Base-by-base conservation (phyloP, 2,329 filamentous ascomycete genomes). In the Arthrobotrys entomopaga region DNA sequence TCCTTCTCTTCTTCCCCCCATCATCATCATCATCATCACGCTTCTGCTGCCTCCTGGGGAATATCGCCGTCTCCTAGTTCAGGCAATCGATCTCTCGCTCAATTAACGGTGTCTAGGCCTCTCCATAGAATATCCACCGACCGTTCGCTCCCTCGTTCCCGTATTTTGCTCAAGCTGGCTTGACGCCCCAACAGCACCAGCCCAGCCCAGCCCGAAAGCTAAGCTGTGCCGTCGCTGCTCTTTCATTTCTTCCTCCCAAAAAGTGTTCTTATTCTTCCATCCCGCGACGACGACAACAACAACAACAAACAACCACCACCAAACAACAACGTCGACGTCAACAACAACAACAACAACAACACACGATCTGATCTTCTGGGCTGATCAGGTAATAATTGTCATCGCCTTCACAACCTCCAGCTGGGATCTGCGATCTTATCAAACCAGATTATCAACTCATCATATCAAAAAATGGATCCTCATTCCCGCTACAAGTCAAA, bases 401-500 rank as follows among this genome's bases (percentile, higher is more conserved):
- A 34, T 34, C 29, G 29, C 46, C 43, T 13, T 7, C 42, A 11
- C 20, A 46, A 20, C 48, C 19, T 29, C 34, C 56, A 53, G 64
- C 64, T 43, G 22, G 56, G 65, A 56, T 56, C 56, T 5, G 13
- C 8, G 42, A 7, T 34, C 29, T 7, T 34, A 34, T 34, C 29
- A 34, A 34, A 34, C 10, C 29, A 34, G 2, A 34, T 34, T n/a
- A 34, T 2, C 29, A 10, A 34, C 6, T 7, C 10, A 34, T 8
- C 29, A 6, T 34, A 15, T 46, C 13, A 15, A 8, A 46, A 46
- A 46, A 69, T 69, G 65, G 65, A 34, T 6, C 29, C 29, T 34
- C 29, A 70, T 70, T 40, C 58, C 52, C 53, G 48, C 15, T 49
- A 19, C 57, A 70, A 70, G 22, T 2, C 58, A 46, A 61, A 65